Base-by-base conservation (phyloP, 2,329 filamentous ascomycete genomes). In the Lachnellula hyalina region DNA sequence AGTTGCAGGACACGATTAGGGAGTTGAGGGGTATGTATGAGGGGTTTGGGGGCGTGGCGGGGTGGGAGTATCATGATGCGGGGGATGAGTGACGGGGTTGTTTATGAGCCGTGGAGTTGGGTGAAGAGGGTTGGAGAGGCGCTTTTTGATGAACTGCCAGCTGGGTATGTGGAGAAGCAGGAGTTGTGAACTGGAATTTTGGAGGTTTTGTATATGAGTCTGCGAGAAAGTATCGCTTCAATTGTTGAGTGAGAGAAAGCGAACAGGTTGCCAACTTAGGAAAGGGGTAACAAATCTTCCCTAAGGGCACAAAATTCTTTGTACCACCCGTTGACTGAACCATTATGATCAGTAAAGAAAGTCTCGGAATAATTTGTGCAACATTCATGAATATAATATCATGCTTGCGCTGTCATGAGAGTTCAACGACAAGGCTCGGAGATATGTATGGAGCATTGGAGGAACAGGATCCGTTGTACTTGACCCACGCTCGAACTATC, bases 31-130 rank as follows among this genome's bases (percentile, higher is more conserved):
- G 80, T 44, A 75, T 76, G 52, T 61, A 55, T 55, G 49, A 52
- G 5, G 49, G 47, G 9, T 87, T 65, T 68, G 91, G 90, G 0
- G 91, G 91, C 1, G 83, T 96, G 8, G 92, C 91, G 82, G 90
- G 89, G 4, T 96, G 91, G 91, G 91, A 96, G 73, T 96, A 93
- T 69, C 95, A 91, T 74, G 93, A 95, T 74, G 82, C 85, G 52
- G 70, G 70, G 62, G 11, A 49, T 82, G 58, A 59, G 53, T 19
- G 87, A 88, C 0, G 84, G 83, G 1, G 84, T 80, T 11, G 67
- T 66, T 1, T 74, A 74, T 21, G 71, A 77, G 53, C 87, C 89
- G 0, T 91, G 86, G 85, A 77, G 86, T 61, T 96, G 90, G 90
- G 88, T 87, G 0, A 78, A 77, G 52, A 76, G 77, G 54, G 83